Evolutionary conservation across 2,329 filamentous ascomycete genomes (phyloP), one percentile per base, ranked within the genome.

Genomic region (Aspergillus sojae): DNA sequence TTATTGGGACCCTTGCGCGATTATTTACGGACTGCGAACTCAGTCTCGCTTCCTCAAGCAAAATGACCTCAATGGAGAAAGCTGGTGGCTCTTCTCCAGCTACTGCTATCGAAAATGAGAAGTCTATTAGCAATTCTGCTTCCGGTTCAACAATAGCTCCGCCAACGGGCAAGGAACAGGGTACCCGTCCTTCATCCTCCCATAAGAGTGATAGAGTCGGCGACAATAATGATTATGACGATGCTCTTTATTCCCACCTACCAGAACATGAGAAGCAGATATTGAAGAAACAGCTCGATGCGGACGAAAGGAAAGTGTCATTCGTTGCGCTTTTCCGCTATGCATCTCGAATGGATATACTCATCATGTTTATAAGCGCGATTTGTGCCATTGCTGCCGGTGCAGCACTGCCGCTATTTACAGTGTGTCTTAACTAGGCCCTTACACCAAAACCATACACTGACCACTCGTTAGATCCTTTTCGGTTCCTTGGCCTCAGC

Each of bases 341-440:
- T 80, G 86, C 91, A 4, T 89, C 88, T 1, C 83, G 78, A 56
- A 84, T 83, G 67, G 91, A 94, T 72, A 71, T 89, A 19, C 67
- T 88, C 65, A 87, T 93, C 72, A 84, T 93, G 46, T 70, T 77
- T 45, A 77, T 92, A 60, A 86, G 89, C 57, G 74, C 82, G 32
- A 70, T 94, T 60, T 86, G 86, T 62, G 85, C 91, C 67, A 91
- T 94, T 67, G 88, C 84, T 39, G 89, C 88, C 21, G 92, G 92
- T 64, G 91, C 91, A 61, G 89, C 90, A 9, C 78, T 94, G 65
- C 92, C 92, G 6, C 80, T 93, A 28, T 94, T 95, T 88, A 94
- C 92, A 0, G 85, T 93, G 68, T 55, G 76, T 71, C 16, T 57
- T 48, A 55, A 19, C 41, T 23, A 21, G 2, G 11, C 41, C 12